Conservation (phyloP, 352 stramenopile genomes). For the Globisporangium abappressorium region DNA sequence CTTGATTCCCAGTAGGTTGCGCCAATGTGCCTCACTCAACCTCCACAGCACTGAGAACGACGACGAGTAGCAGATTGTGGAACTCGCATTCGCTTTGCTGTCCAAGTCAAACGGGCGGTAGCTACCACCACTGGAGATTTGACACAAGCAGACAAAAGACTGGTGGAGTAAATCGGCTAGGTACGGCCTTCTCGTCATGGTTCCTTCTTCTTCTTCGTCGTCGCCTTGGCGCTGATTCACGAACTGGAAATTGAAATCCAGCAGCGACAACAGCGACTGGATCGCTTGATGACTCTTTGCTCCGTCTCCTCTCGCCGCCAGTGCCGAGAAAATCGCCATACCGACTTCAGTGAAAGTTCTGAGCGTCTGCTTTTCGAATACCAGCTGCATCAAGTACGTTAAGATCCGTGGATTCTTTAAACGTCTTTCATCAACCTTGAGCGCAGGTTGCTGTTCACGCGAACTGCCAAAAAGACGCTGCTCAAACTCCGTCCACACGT, state of each 20-base stretch:
- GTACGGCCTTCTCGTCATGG: not conserved
- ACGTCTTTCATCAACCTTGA: not conserved
- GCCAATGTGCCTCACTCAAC: constrained; percentile 5
- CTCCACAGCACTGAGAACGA: constrained; percentile 1
- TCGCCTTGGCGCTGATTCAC: not conserved
- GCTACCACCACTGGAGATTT: not conserved
- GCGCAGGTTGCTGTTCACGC: not conserved
- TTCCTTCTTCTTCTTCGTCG: not conserved
- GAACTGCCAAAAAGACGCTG: not conserved
- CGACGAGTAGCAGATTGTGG: not conserved
- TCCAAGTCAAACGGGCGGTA: too few species aligned
- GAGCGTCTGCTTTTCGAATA: not conserved
- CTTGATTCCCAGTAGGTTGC: not conserved
- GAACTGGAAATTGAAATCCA: constrained; percentile 8
- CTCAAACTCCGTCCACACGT: not conserved
- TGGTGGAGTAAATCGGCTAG: not conserved
- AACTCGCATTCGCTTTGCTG: not conserved
- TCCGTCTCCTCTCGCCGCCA: constrained; percentile 4
- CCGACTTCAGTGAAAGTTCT: not conserved
- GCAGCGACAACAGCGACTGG: not conserved
- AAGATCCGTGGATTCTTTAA: constrained; percentile 4
- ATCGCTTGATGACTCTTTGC: constrained; percentile 2
- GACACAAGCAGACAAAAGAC: constrained; percentile 5
- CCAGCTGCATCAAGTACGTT: not conserved
- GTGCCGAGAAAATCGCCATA: not conserved